These are phyloP conservation scores for Parmelia sp. DNA, from an alignment of 495 filamentous ascomycete species.

Conservation along the genomic window DNA sequence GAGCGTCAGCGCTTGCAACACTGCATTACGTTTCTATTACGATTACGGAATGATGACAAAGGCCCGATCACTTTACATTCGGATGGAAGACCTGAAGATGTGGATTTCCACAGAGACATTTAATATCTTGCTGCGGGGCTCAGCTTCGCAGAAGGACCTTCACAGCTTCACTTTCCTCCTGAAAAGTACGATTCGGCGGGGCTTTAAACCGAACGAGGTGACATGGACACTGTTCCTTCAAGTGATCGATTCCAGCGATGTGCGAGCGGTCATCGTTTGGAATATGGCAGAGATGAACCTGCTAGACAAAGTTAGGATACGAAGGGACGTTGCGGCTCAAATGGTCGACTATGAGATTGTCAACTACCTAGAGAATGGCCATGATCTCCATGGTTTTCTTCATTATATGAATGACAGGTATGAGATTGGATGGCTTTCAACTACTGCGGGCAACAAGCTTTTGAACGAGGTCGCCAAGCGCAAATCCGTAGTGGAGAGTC, in stretches of 20 bases:
- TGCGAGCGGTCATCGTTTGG: conserved; percentile 32
- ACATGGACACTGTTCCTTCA: conserved; percentile 42
- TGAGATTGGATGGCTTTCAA: conserved; percentile 34
- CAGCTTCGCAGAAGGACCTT: conserved; percentile 36
- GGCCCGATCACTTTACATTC: conserved; percentile 32
- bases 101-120: conserved; percentile 33
- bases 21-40: conserved; percentile 37
- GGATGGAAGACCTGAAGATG: conserved; percentile 34
- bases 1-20: conserved; percentile 33
- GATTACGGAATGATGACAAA: conserved; percentile 28
- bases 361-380: conserved; percentile 26
- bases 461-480: conserved; percentile 28
- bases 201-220: conserved; percentile 37
- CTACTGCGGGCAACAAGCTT: conserved; percentile 35
- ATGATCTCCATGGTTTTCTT: conserved; percentile 35
- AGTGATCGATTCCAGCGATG: conserved; percentile 30
- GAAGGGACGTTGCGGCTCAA: conserved; percentile 9
- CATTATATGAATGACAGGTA: conserved; percentile 29
- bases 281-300: conserved; percentile 36
- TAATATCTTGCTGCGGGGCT: conserved; percentile 39
- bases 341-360: conserved; percentile 15
- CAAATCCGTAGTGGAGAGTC: conserved; percentile 1
- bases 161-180: conserved; percentile 32
- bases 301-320: conserved; percentile 22
- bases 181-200: conserved; percentile 31